Evolutionary conservation across 352 stramenopile species (phyloP).

Genomic region (Phytopythium cucurbitacearum): DNA sequence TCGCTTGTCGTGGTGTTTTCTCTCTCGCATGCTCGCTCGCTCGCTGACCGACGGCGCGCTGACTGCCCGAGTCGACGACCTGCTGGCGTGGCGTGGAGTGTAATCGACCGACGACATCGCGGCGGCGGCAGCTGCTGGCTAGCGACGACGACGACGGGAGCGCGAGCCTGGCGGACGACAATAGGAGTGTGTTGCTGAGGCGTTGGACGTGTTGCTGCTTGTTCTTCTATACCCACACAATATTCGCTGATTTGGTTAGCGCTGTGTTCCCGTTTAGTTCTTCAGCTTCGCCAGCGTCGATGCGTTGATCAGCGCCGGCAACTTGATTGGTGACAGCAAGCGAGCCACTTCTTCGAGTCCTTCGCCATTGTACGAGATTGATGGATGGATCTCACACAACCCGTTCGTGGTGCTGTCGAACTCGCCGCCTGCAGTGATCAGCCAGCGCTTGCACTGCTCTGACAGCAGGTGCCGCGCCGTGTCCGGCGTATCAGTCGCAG

Average conservation of each 20-base stretch:
- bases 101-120: background rate
- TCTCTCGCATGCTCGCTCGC: background rate
- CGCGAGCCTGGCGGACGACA: background rate
- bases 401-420: constrained; percentile 25
- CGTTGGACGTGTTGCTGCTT: too few species aligned
- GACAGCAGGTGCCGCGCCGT: constrained; percentile 65
- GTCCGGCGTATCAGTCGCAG: constrained; percentile 77
- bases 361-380: constrained; percentile 83
- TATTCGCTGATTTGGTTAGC: too few species aligned
- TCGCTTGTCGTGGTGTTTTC: constrained; percentile 6
- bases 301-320: constrained; percentile 21
- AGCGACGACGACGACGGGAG: background rate
- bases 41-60: background rate
- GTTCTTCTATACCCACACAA: background rate
- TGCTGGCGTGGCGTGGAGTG: background rate
- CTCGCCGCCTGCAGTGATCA: constrained; percentile 39
- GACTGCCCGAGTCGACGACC: background rate
- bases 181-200: background rate
- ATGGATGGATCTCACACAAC: constrained; percentile 69
- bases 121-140: background rate
- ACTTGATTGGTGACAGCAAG: constrained; percentile 35
- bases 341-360: constrained; percentile 43
- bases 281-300: too few species aligned
- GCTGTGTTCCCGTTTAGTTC: too few species aligned
- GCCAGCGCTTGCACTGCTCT: constrained; percentile 58